Percentiles rank a stretch among this genome's conserved stretches.
Evolutionary conservation across 345 rosid species (phyloP).

Genomic region (Ailanthus altissimus): DNA sequence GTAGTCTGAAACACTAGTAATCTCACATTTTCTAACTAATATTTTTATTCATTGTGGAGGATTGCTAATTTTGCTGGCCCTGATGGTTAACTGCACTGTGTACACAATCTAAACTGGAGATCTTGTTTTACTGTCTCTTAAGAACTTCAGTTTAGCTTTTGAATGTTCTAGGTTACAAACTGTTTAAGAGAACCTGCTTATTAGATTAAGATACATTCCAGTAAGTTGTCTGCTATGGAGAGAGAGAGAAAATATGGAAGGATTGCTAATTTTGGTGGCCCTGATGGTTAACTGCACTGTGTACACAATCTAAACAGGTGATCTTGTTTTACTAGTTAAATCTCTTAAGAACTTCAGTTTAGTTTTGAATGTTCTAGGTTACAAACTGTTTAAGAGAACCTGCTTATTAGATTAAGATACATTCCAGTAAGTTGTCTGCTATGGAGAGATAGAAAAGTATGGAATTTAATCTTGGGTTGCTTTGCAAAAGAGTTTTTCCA

Average conservation of each 20-base stretch:
- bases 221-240: background rate
- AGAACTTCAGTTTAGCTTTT: background rate
- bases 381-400: constrained; percentile 8
- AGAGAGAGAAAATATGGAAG: too few species aligned
- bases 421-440: background rate
- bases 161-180: background rate
- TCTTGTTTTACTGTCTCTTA: background rate
- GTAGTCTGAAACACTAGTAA: background rate
- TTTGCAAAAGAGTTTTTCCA: background rate
- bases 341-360: background rate
- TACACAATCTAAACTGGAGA: background rate
- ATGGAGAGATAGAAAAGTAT: background rate
- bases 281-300: background rate
- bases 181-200: background rate
- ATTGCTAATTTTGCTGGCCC: constrained; percentile 10
- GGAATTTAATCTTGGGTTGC: background rate
- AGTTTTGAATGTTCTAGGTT: background rate
- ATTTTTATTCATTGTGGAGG: background rate
- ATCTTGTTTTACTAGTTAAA: background rate
- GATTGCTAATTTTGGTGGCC: constrained; percentile 9
- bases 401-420: background rate
- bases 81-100: background rate
- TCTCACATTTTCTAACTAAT: background rate
- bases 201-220: background rate
- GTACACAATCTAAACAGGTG: background rate